Evolutionary conservation across 139 green algal genomes (phyloP).

Genomic region (Coelastrella sp.): DNA sequence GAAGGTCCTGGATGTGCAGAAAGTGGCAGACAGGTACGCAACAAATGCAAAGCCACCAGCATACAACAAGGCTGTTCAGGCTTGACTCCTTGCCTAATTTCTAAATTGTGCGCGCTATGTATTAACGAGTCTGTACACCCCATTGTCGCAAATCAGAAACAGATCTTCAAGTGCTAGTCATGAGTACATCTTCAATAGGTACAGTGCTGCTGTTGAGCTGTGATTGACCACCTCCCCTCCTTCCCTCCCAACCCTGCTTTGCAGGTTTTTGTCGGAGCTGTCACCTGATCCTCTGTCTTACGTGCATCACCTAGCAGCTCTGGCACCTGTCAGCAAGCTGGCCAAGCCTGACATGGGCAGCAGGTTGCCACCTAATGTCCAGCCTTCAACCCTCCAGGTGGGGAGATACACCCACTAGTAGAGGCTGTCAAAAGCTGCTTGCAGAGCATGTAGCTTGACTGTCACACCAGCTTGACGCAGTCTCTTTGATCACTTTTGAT

Average conservation of each 20-base stretch:
- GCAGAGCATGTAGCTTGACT: too few relatives aligned
- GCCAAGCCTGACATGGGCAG: not conserved
- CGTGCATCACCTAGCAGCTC: not conserved
- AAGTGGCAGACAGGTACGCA: slow-evolving; percentile 2
- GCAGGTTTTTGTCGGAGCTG: slow-evolving; percentile 4
- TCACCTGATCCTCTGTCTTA: not conserved
- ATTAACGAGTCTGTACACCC: too few relatives aligned
- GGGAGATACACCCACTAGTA: not conserved
- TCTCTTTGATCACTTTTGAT: too few relatives aligned
- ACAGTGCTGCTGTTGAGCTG: too few relatives aligned
- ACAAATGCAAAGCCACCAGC: not conserved
- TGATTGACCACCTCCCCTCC: not conserved
- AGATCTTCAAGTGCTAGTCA: too few relatives aligned
- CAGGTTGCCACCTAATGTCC: slow-evolving; percentile 22
- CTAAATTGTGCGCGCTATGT: too few relatives aligned
- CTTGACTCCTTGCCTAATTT: too few relatives aligned
- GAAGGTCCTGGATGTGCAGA: slow-evolving; percentile 17
- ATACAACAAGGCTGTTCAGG: not conserved
- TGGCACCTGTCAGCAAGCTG: slow-evolving; percentile 22
- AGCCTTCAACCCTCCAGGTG: slow-evolving; percentile 22
- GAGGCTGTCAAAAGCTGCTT: too few relatives aligned
- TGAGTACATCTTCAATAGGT: too few relatives aligned
- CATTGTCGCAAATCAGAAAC: too few relatives aligned
- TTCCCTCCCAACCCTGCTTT: not conserved
- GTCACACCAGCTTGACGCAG: too few relatives aligned